These are phyloP conservation scores for Citrus glauca DNA, from an alignment of 345 rosid genomes.

Conservation along the genomic window DNA sequence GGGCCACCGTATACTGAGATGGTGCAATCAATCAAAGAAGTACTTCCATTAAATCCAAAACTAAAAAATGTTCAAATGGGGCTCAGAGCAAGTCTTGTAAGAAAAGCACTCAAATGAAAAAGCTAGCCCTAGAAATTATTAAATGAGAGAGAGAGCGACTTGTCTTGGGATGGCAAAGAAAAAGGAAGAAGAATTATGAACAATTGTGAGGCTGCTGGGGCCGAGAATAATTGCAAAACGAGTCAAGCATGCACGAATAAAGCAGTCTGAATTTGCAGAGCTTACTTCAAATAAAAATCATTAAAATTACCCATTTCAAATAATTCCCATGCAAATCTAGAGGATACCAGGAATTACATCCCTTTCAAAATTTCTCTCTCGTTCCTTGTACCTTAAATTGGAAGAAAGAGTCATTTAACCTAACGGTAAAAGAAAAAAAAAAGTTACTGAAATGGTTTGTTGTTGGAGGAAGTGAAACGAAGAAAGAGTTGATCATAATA, in stretches of 20 bases:
- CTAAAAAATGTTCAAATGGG: conserved; percentile 6
- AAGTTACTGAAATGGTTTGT: neutral
- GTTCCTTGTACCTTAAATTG: conserved; percentile 6
- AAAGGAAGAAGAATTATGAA: conserved; percentile 34
- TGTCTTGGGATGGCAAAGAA: conserved; percentile 25
- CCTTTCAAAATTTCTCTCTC: conserved; percentile 4
- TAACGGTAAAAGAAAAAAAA: conserved; percentile 2
- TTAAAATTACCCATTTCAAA: conserved; percentile 19
- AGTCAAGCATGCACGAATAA: conserved; percentile 34
- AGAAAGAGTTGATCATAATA: neutral
- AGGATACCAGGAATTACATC: neutral
- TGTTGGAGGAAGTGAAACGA: conserved; percentile 27
- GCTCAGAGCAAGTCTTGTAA: neutral
- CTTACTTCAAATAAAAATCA: conserved; percentile 1
- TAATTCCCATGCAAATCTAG: conserved; percentile 9
- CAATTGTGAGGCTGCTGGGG: conserved; percentile 27
- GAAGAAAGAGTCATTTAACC: conserved; percentile 13
- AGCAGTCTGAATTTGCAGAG: conserved; percentile 22
- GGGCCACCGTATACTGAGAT: conserved; percentile 25
- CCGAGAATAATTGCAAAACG: conserved; percentile 35
- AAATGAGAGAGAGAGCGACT: conserved; percentile 21
- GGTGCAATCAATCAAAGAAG: conserved; percentile 32
- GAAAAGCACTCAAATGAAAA: conserved; percentile 11
- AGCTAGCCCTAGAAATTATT: conserved; percentile 17
- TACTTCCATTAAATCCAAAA: conserved; percentile 35